phyloP scores from a whole-genome alignment of 2,329 filamentous ascomycete genomes.

The Hawksworthiomyces lignivorus region DNA sequence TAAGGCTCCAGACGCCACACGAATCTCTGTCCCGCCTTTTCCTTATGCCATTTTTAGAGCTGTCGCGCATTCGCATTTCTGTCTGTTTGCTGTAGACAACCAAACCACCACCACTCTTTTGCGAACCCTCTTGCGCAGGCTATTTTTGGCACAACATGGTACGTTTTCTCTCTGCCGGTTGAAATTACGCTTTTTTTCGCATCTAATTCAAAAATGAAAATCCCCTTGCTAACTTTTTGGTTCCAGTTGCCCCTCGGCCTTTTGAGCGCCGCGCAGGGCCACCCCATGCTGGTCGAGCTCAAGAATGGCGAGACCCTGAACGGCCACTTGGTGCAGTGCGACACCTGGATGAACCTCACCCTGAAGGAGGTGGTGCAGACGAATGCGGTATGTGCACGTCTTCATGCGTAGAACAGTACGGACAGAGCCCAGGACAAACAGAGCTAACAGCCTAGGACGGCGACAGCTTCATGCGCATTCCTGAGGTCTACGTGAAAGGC shows the following conservation, averaged over 20 bases:
- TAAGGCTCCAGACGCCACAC: too few relatives aligned
- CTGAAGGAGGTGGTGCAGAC: slow-evolving; percentile 96
- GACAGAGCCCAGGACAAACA: too few relatives aligned
- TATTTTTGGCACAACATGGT: slow-evolving; percentile 12
- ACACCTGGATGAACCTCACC: slow-evolving; percentile 99
- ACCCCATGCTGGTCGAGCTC: slow-evolving; percentile 95
- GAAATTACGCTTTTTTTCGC: too few relatives aligned
- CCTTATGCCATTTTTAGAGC: too few relatives aligned
- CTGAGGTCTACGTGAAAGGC: slow-evolving; percentile 92
- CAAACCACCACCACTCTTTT: not conserved
- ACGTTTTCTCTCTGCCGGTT: too few relatives aligned
- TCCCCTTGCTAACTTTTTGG: slow-evolving; percentile 17
- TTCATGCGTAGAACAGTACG: not conserved
- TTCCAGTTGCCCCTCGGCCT: slow-evolving; percentile 65
- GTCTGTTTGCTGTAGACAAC: not conserved
- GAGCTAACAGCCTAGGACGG: slow-evolving; percentile 55
- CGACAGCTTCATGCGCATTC: slow-evolving; percentile 84
- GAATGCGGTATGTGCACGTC: slow-evolving; percentile 53
- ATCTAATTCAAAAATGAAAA: too few relatives aligned
- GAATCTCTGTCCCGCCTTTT: too few relatives aligned
- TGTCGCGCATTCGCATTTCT: too few relatives aligned
- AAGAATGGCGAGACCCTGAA: slow-evolving; percentile 98
- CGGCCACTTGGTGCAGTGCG: slow-evolving; percentile 90
- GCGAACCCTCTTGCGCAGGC: slow-evolving; percentile 3
- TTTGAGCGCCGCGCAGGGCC: slow-evolving; percentile 90